Evolutionary conservation across 2,329 filamentous ascomycete species (phyloP), one percentile per base, ranked within the genome.

Genomic region (Huntiella bhutanensis): DNA sequence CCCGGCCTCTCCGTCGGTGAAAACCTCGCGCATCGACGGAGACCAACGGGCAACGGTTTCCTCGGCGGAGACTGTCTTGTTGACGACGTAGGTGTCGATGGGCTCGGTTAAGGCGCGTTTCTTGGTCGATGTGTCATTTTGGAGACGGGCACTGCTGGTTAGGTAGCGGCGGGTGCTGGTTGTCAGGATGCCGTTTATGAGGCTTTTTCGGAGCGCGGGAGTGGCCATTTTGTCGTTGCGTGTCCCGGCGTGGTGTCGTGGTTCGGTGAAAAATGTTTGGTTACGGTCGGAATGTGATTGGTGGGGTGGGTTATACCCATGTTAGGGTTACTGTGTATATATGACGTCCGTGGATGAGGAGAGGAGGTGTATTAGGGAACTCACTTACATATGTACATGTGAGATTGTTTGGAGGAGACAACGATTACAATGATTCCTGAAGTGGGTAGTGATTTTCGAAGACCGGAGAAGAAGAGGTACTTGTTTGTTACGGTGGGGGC

Each of bases 401-500:
- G 16, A 40, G 15, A 16, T 2, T 22, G 11, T 22, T 19, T 19
- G 1, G 4, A 19, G 17, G 17, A 11, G 5, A 17, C n/a, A 40
- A 40, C 16, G 38, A 12, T 4, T 16, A 19, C 7, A 7, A 40
- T 28, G 22, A 16, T 16, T 40, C 15, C 15, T 11, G 15, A 16
- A 8, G 11, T 12, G 38, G 7, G 12, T 22, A 19, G 5, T 16
- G 15, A 19, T 22, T 16, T 40, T 4, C 11, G 3, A 4, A 40
- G 15, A 10, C 15, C 22, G 16, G 38, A 19, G 17, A 22, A 40
- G 37, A 40, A 40, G 15, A 19, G 15, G 38, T 28, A 65, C 45
- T 91, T 83, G 58, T 82, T 98, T 53, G 80, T 95, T 47, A 96
- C 91, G 0, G 81, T 94, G 28, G 91, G 91, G 48, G 88, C 91